Percentiles rank a stretch among this genome's conserved stretches.
Evolutionary conservation across 768 basidiomycete genomes (phyloP).

Genomic region (Russula emetica): DNA sequence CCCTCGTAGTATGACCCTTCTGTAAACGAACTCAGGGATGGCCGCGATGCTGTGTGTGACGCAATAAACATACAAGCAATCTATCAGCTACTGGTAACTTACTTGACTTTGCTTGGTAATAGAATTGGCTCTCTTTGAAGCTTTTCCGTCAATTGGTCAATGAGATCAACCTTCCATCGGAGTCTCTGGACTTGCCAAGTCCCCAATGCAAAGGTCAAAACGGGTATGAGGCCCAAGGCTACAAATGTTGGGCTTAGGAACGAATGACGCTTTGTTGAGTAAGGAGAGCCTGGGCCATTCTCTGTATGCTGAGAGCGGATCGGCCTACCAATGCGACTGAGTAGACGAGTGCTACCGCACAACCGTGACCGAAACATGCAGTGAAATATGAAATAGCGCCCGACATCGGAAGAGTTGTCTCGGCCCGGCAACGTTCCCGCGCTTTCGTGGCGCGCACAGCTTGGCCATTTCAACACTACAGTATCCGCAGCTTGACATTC

Average conservation of each 20-base stretch:
- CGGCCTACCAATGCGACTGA: conserved; percentile 7
- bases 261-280: conserved; percentile 55
- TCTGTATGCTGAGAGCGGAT: conserved; percentile 22
- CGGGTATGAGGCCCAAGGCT: conserved; percentile 77
- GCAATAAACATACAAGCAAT: conserved; percentile 28
- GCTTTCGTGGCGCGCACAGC: background rate
- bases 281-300: conserved; percentile 30
- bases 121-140: conserved; percentile 70
- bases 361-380: conserved; percentile 7
- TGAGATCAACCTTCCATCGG: conserved; percentile 91
- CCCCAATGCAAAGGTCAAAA: conserved; percentile 87
- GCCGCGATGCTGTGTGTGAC: conserved; percentile 54
- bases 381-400: conserved; percentile 1
- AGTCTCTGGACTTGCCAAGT: conserved; percentile 92
- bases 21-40: conserved; percentile 84
- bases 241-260: conserved; percentile 68
- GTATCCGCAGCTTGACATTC: conserved; percentile 13
- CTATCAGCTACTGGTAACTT: conserved; percentile 32
- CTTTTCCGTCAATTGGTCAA: conserved; percentile 91
- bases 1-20: conserved; percentile 77
- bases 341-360: background rate
- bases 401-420: background rate
- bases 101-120: conserved; percentile 88
- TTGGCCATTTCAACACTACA: background rate
- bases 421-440: conserved; percentile 14